Conservation (phyloP, 2,329 filamentous ascomycete species). For the Trichoderma sp. region DNA sequence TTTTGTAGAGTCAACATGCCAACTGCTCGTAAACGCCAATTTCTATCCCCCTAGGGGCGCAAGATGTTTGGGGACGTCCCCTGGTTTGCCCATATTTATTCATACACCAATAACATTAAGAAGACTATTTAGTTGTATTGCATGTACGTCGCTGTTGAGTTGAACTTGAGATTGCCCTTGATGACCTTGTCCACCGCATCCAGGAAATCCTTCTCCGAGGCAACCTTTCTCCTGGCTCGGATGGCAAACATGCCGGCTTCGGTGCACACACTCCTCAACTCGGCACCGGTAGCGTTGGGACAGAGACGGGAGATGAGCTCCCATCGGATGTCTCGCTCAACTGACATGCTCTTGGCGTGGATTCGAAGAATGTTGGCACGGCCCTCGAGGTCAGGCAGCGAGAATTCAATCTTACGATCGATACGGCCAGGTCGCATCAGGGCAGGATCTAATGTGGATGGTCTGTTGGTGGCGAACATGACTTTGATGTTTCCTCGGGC, state of each 20-base stretch:
- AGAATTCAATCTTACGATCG: constrained; percentile 98
- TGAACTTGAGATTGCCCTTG: constrained; percentile 99
- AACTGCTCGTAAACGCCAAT: constrained; percentile 18
- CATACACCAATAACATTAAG: constrained; percentile 37
- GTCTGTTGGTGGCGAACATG: constrained; percentile 98
- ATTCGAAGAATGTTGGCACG: constrained; percentile 97
- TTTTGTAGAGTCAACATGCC: background rate
- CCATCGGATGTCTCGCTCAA: constrained; percentile 98
- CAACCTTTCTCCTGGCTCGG: constrained; percentile 90
- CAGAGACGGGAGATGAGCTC: constrained; percentile 96
- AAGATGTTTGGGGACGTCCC: constrained; percentile 1
- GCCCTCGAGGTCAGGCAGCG: constrained; percentile 92
- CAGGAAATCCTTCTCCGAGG: constrained; percentile 97
- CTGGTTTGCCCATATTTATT: constrained; percentile 31
- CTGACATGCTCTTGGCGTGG: constrained; percentile 99
- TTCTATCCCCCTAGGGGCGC: constrained; percentile 22
- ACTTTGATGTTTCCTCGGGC: constrained; percentile 98
- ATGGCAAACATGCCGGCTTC: constrained; percentile 99
- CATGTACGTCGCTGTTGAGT: constrained; percentile 96
- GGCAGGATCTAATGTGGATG: constrained; percentile 93
- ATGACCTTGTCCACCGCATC: constrained; percentile 99
- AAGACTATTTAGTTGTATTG: constrained; percentile 82
- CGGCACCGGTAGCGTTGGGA: constrained; percentile 95
- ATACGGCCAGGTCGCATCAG: constrained; percentile 97
- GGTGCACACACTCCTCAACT: constrained; percentile 93